A percentile compares a stretch with the other conserved stretches of the same genome.
Conservation (phyloP, 75 land plant genomes). For the Chamaecyparis obtusa region DNA sequence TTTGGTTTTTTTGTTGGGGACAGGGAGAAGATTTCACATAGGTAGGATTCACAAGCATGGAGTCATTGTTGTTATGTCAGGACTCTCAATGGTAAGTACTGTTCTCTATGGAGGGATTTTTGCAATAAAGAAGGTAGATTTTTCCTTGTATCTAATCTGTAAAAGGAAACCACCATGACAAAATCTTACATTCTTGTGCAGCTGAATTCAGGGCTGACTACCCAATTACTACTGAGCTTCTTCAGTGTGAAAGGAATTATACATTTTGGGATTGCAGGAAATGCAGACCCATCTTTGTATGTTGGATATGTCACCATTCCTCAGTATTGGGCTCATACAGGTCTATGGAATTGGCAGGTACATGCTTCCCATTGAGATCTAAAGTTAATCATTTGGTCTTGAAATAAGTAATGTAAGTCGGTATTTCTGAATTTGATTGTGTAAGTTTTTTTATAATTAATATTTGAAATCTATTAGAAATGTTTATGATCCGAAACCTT, state of each 20-base stretch:
- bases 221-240: constrained; percentile 41
- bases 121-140: neutral
- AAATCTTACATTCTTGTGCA: constrained; percentile 12
- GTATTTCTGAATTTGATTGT: no score
- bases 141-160: neutral
- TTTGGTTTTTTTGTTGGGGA: neutral
- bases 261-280: constrained; percentile 72
- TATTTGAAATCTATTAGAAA: no score
- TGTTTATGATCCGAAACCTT: no score
- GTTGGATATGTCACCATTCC: constrained; percentile 64
- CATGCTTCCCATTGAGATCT: neutral
- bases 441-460: no score
- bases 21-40: constrained; percentile 55
- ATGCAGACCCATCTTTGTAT: constrained; percentile 39
- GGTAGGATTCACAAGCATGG: constrained; percentile 31
- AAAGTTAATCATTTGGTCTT: neutral
- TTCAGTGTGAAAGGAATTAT: constrained; percentile 41
- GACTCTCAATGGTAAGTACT: constrained; percentile 46
- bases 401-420: neutral
- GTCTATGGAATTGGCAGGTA: constrained; percentile 81
- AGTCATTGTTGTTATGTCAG: constrained; percentile 54
- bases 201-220: constrained; percentile 62
- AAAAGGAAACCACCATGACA: no score
- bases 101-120: neutral
- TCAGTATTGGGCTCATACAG: constrained; percentile 62